Conservation (phyloP, 169 alveolate genomes). For the Plasmodium malariae region DNA sequence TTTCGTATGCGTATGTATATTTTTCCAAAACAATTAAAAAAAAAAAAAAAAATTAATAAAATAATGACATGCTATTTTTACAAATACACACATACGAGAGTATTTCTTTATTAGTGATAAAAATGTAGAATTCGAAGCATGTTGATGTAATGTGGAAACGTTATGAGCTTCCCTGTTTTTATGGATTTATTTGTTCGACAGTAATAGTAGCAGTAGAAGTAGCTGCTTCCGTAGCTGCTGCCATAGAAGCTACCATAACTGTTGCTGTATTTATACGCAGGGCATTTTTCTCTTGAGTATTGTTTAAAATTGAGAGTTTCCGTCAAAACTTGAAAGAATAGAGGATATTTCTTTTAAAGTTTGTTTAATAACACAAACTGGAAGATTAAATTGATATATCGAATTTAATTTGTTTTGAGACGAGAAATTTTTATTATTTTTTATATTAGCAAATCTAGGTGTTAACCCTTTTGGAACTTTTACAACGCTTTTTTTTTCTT, state of each 20-base stretch:
- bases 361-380: conserved; percentile 65
- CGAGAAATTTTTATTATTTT: conserved; percentile 53
- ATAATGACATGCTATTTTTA: background rate
- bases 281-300: too few relatives aligned
- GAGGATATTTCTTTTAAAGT: conserved; percentile 62
- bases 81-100: background rate
- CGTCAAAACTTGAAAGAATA: conserved; percentile 59
- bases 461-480: conserved; percentile 70
- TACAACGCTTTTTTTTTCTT: conserved; percentile 42
- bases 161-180: too few relatives aligned
- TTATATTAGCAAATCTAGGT: conserved; percentile 69
- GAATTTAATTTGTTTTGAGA: conserved; percentile 64
- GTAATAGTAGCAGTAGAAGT: too few relatives aligned
- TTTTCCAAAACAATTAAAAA: background rate
- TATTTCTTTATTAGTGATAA: too few relatives aligned
- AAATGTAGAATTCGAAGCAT: too few relatives aligned
- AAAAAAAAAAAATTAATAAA: too few relatives aligned
- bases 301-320: background rate
- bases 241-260: too few relatives aligned
- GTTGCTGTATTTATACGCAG: too few relatives aligned
- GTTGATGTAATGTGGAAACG: too few relatives aligned
- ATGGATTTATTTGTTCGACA: too few relatives aligned
- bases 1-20: too few relatives aligned
- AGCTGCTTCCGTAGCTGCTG: too few relatives aligned
- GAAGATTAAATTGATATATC: conserved; percentile 55